Percentiles rank a stretch among this genome's conserved stretches.
Evolutionary conservation across 306 rosid genomes (phyloP).

Genomic region (Psophocarpus tetragonolobus): DNA sequence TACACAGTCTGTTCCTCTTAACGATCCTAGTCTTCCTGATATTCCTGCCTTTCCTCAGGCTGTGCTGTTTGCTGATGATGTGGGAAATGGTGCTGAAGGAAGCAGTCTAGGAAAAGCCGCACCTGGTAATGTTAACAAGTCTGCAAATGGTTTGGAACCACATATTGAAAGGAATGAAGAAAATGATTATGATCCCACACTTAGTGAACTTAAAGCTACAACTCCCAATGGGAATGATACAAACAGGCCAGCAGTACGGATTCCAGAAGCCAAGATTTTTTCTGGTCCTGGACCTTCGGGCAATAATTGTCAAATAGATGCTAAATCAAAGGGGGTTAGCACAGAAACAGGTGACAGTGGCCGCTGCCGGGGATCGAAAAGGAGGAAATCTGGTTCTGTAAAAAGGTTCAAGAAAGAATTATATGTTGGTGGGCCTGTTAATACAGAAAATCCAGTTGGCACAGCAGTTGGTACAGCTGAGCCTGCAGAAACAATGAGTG

Average conservation of each 20-base stretch:
- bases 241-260: constrained; percentile 50
- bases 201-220: constrained; percentile 73
- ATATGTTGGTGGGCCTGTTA: constrained; percentile 36
- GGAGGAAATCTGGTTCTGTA: constrained; percentile 82
- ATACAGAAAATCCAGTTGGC: constrained; percentile 41
- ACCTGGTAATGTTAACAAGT: constrained; percentile 39
- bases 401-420: constrained; percentile 77
- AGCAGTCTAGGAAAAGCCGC: constrained; percentile 29
- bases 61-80: constrained; percentile 41
- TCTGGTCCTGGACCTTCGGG: constrained; percentile 32
- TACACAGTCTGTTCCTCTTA: constrained; percentile 46
- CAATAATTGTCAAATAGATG: constrained; percentile 36
- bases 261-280: constrained; percentile 43
- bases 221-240: constrained; percentile 39
- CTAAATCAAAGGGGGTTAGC: constrained; percentile 44
- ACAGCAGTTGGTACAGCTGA: constrained; percentile 36
- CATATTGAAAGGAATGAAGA: constrained; percentile 40
- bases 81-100: constrained; percentile 40
- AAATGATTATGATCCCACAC: constrained; percentile 75
- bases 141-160: constrained; percentile 25
- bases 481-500: constrained; percentile 29
- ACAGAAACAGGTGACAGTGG: constrained; percentile 44
- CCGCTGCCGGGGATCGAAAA: constrained; percentile 65
- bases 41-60: constrained; percentile 49
- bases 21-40: constrained; percentile 29